Percentiles rank a stretch among this genome's conserved stretches.
Evolutionary conservation across 345 rosid species (phyloP).

Genomic region (Orychophragmus violaceus): DNA sequence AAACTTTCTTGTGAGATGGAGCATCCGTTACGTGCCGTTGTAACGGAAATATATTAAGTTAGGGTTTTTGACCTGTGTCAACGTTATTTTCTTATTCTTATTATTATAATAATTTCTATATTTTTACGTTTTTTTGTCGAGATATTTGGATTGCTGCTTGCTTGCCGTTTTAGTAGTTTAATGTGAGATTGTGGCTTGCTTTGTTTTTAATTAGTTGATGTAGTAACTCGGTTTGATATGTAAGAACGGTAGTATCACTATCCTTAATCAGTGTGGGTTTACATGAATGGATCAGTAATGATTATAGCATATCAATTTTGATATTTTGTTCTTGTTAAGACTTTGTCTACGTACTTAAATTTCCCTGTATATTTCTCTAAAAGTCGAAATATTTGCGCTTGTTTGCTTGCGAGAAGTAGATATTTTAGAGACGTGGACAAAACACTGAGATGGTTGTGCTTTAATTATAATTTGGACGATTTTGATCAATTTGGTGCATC

Average conservation of each 20-base stretch:
- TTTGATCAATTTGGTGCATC: slow-evolving; percentile 17
- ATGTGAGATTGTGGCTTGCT: background rate
- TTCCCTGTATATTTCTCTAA: background rate
- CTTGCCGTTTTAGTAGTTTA: background rate
- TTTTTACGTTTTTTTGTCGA: background rate
- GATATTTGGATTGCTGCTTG: slow-evolving; percentile 6
- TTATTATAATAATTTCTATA: background rate
- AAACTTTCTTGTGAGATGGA: slow-evolving; percentile 94
- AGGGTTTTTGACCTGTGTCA: slow-evolving; percentile 18
- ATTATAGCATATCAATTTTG: background rate
- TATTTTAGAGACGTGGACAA: slow-evolving; percentile 19
- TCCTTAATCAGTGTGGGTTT: background rate
- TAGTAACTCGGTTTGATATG: slow-evolving; percentile 1
- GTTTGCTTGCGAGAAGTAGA: slow-evolving; percentile 7
- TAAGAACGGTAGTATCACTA: background rate
- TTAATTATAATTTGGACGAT: slow-evolving; percentile 21
- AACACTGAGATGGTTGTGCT: slow-evolving; percentile 3
- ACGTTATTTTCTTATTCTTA: background rate
- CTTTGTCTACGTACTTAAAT: background rate
- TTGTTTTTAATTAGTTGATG: background rate
- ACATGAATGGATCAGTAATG: slow-evolving; percentile 4
- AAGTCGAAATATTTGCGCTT: slow-evolving; percentile 12
- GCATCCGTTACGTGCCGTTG: slow-evolving; percentile 53
- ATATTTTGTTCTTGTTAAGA: background rate
- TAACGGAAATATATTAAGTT: slow-evolving; percentile 20